These are phyloP conservation scores for Candida qinlingensis DNA, from an alignment of 805 yeast genomes.

Conservation along the genomic window DNA sequence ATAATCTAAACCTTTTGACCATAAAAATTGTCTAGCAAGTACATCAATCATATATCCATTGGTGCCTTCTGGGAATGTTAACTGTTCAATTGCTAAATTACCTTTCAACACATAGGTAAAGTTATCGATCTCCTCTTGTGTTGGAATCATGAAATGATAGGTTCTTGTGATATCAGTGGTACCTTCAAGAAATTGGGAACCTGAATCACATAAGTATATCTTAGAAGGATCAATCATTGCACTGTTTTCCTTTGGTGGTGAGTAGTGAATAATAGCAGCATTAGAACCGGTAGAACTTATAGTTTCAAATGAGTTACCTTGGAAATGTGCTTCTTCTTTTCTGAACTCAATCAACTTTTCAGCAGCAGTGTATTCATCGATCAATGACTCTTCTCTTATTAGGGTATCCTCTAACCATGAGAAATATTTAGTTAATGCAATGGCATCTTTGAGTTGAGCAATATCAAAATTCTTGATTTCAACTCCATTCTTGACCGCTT, in stretches of 20 bases:
- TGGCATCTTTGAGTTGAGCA: constrained; percentile 83
- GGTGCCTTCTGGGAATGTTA: constrained; percentile 71
- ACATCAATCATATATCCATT: constrained; percentile 75
- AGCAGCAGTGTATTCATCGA: constrained; percentile 66
- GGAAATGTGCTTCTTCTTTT: constrained; percentile 46
- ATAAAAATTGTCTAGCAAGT: constrained; percentile 76
- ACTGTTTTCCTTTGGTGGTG: constrained; percentile 56
- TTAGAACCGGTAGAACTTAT: constrained; percentile 74
- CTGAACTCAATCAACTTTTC: constrained; percentile 53
- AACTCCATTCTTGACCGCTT: constrained; percentile 66
- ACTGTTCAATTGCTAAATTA: constrained; percentile 77
- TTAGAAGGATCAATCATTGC: constrained; percentile 59
- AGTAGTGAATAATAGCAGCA: constrained; percentile 71
- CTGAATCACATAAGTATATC: constrained; percentile 80
- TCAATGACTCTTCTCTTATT: constrained; percentile 30
- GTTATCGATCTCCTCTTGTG: constrained; percentile 51
- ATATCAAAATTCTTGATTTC: constrained; percentile 67
- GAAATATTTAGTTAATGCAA: constrained; percentile 65
- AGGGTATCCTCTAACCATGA: constrained; percentile 77
- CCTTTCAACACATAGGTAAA: constrained; percentile 90
- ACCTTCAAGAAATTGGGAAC: constrained; percentile 89
- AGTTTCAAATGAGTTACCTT: constrained; percentile 70
- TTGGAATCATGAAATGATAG: constrained; percentile 56
- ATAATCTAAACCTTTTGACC: constrained; percentile 80
- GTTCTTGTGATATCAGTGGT: constrained; percentile 96